Evolutionary conservation across 108 stramenopile genomes (phyloP).

Genomic region (Epipyxis sp.): DNA sequence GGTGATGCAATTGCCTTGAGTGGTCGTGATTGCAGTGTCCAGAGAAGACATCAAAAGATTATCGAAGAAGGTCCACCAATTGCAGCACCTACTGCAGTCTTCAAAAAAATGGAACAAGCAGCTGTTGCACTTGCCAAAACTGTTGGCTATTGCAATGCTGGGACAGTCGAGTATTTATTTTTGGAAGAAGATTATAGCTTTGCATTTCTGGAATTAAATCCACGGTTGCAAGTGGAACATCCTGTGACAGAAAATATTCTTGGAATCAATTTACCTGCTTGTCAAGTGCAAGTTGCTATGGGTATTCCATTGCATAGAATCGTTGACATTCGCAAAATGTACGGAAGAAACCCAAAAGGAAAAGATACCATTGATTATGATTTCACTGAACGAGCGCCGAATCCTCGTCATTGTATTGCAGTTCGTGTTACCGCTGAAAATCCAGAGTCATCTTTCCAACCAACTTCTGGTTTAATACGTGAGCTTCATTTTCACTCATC

Average conservation of each 20-base stretch:
- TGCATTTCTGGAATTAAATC: slow-evolving; percentile 98
- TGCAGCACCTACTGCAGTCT: slow-evolving; percentile 82
- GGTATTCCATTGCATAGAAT: slow-evolving; percentile 94
- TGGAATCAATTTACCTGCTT: slow-evolving; percentile 88
- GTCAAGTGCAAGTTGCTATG: slow-evolving; percentile 98
- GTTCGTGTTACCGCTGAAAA: slow-evolving; percentile 99
- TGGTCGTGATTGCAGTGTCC: slow-evolving; percentile 98
- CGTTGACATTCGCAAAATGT: slow-evolving; percentile 86
- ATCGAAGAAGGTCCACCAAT: slow-evolving; percentile 97
- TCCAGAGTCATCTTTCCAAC: slow-evolving; percentile 97
- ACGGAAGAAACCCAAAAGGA: slow-evolving; percentile 75
- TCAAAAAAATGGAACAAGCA: slow-evolving; percentile 91
- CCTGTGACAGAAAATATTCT: slow-evolving; percentile 99
- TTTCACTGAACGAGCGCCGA: slow-evolving; percentile 39
- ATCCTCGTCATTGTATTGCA: slow-evolving; percentile 83
- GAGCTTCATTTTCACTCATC: slow-evolving; percentile 97
- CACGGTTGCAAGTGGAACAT: slow-evolving; percentile 95
- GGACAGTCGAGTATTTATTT: slow-evolving; percentile 98
- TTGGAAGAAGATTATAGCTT: slow-evolving; percentile 74
- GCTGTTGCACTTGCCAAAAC: slow-evolving; percentile 93
- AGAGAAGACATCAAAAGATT: slow-evolving; percentile 96
- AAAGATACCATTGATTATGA: slow-evolving; percentile 62
- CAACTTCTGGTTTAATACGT: slow-evolving; percentile 87
- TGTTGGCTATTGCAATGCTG: slow-evolving; percentile 95
- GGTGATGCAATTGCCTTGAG: slow-evolving; percentile 95